phyloP scores from a whole-genome alignment of 768 basidiomycete species.

The Rubroboletus satanas region DNA sequence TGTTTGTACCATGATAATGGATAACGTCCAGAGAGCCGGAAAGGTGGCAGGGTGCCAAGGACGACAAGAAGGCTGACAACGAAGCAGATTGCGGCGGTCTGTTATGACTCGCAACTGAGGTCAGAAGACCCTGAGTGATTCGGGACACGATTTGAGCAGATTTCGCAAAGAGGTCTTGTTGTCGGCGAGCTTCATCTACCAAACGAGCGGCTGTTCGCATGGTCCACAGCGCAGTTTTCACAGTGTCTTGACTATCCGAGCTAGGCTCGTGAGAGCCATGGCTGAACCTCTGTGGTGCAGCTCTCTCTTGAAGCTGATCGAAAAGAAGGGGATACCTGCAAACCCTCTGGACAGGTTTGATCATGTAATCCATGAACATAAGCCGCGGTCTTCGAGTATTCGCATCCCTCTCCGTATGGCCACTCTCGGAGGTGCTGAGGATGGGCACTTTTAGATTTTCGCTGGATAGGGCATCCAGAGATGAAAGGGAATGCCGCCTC shows the following conservation, averaged over 20 bases:
- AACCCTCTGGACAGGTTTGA: slow-evolving; percentile 95
- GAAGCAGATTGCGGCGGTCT: slow-evolving; percentile 36
- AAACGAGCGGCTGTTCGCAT: slow-evolving; percentile 74
- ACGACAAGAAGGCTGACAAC: slow-evolving; percentile 58
- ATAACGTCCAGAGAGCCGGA: slow-evolving; percentile 89
- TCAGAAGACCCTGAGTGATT: slow-evolving; percentile 42
- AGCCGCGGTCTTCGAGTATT: slow-evolving; percentile 40
- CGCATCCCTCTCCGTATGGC: slow-evolving; percentile 29
- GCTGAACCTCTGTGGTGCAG: not conserved
- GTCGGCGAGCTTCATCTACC: slow-evolving; percentile 77
- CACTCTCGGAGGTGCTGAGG: slow-evolving; percentile 29
- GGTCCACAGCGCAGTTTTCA: slow-evolving; percentile 51
- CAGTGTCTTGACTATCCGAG: slow-evolving; percentile 11
- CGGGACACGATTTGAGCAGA: slow-evolving; percentile 67
- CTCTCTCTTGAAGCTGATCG: slow-evolving; percentile 51
- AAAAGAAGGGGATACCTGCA: slow-evolving; percentile 94
- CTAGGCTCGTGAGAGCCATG: not conserved
- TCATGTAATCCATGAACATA: slow-evolving; percentile 82
- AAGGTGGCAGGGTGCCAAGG: slow-evolving; percentile 73
- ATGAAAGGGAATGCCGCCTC: slow-evolving; percentile 45
- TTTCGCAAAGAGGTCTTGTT: slow-evolving; percentile 61
- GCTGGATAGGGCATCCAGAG: slow-evolving; percentile 42
- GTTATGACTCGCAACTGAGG: slow-evolving; percentile 25
- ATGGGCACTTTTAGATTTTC: slow-evolving; percentile 31
- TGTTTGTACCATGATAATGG: slow-evolving; percentile 51